Conservation (phyloP, 495 filamentous ascomycete species). For the Filosporella fistucella region DNA sequence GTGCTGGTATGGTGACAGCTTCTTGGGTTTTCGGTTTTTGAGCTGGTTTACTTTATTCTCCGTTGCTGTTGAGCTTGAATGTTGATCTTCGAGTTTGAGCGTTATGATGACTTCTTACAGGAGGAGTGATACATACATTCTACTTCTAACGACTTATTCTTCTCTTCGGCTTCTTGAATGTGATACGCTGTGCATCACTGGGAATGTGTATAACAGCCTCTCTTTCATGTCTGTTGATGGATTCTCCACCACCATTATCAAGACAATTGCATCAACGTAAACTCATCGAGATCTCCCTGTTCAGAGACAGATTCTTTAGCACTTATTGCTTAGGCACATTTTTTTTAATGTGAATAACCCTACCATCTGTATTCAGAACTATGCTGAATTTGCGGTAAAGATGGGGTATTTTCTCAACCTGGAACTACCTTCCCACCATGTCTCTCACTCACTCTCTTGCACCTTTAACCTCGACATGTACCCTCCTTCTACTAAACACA, state of each 20-base stretch:
- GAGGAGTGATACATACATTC: conserved; percentile 62
- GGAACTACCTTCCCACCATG: conserved; percentile 51
- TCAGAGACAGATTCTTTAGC: conserved; percentile 6
- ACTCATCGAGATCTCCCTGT: conserved; percentile 5
- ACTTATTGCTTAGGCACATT: conserved; percentile 7
- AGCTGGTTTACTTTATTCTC: too few species aligned
- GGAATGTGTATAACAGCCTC: conserved; percentile 55
- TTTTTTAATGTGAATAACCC: conserved; percentile 1
- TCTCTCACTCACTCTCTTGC: conserved; percentile 37
- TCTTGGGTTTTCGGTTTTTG: too few species aligned
- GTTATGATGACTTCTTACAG: too few species aligned
- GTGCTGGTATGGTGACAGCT: conserved; percentile 3
- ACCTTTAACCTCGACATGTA: not conserved
- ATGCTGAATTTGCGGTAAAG: not conserved
- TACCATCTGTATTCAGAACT: not conserved
- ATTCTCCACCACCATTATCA: not conserved
- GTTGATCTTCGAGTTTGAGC: too few species aligned
- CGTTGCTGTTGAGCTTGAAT: too few species aligned
- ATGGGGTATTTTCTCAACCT: conserved; percentile 44
- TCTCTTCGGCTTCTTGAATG: conserved; percentile 61
- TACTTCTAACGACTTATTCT: conserved; percentile 57
- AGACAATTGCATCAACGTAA: not conserved
- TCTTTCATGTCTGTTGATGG: not conserved
- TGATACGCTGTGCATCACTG: conserved; percentile 58
- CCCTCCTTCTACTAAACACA: conserved; percentile 9